These are phyloP conservation scores for Ostreobium quekettii DNA, from an alignment of 139 green algal species.

Conservation along the genomic window DNA sequence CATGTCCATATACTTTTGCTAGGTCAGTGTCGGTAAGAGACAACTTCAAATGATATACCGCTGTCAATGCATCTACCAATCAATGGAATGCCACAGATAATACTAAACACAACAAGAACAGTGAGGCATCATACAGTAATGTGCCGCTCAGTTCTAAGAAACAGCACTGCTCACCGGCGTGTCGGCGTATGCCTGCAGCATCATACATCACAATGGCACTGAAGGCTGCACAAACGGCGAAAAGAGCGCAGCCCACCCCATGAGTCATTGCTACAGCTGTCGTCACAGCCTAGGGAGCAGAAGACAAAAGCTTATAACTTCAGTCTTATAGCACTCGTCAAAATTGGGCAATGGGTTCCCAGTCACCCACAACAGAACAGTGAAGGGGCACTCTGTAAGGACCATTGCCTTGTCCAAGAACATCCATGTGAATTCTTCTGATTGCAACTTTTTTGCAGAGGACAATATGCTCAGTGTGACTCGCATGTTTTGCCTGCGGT, in stretches of 20 bases:
- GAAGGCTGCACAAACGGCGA: slow-evolving; percentile 81
- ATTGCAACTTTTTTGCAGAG: background rate
- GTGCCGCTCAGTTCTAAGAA: too few species aligned
- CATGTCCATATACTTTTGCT: too few species aligned
- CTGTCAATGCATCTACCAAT: background rate
- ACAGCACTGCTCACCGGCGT: slow-evolving; percentile 85
- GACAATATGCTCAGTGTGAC: background rate
- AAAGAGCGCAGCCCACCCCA: slow-evolving; percentile 71
- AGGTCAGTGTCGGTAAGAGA: too few species aligned
- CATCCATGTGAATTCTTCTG: background rate
- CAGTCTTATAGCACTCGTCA: too few species aligned
- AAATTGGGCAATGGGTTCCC: too few species aligned
- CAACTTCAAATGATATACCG: background rate
- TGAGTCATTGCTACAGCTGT: slow-evolving; percentile 75
- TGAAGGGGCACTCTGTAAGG: background rate
- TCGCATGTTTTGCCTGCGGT: too few species aligned
- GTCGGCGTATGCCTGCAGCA: slow-evolving; percentile 80
- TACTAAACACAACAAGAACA: background rate
- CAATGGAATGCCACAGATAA: background rate
- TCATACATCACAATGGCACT: slow-evolving; percentile 97
- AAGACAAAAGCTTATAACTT: too few species aligned
- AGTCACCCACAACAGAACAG: background rate
- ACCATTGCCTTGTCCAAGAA: background rate
- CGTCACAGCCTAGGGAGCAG: slow-evolving; percentile 57
- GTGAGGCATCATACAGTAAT: background rate